phyloP scores from a whole-genome alignment of 805 yeast species.

The Danielozyma ontarioensis region DNA sequence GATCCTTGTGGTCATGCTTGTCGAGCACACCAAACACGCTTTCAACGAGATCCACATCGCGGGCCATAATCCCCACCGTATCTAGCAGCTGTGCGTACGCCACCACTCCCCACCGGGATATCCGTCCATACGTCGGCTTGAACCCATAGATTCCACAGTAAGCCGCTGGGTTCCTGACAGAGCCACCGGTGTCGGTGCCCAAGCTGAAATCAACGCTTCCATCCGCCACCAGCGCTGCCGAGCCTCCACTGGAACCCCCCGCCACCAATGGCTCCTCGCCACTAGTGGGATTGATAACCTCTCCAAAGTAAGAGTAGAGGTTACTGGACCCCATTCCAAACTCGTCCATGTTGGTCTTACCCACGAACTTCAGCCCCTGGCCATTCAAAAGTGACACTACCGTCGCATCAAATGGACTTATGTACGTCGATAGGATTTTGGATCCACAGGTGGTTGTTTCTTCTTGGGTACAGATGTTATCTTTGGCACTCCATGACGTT shows the following conservation, averaged over 20 bases:
- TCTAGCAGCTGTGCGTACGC: conserved; percentile 93
- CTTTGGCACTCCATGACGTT: conserved; percentile 57
- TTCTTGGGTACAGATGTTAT: conserved; percentile 63
- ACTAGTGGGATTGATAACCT: conserved; percentile 47
- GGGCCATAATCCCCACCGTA: conserved; percentile 81
- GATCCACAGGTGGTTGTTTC: conserved; percentile 82
- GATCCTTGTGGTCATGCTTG: conserved; percentile 66
- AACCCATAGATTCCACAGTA: conserved; percentile 81
- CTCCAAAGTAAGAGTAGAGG: conserved; percentile 50
- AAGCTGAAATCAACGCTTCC: conserved; percentile 66
- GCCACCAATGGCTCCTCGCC: conserved; percentile 27
- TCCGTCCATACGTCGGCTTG: conserved; percentile 89
- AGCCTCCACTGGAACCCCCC: conserved; percentile 97
- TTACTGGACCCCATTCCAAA: conserved; percentile 94
- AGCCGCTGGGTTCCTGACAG: conserved; percentile 88
- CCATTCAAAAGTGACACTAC: conserved; percentile 49
- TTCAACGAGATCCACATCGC: conserved; percentile 37
- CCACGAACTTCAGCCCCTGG: conserved; percentile 53
- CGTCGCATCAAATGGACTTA: conserved; percentile 80
- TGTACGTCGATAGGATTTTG: conserved; percentile 49
- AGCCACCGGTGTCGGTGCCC: conserved; percentile 98
- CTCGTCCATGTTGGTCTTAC: conserved; percentile 91
- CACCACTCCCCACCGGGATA: conserved; percentile 88
- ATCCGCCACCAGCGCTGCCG: conserved; percentile 87
- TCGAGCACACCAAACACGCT: conserved; percentile 55